These are phyloP conservation scores for Lobosporangium transversale DNA, from an alignment of 192 early-diverging fungal genomes.

Conservation along the genomic window DNA sequence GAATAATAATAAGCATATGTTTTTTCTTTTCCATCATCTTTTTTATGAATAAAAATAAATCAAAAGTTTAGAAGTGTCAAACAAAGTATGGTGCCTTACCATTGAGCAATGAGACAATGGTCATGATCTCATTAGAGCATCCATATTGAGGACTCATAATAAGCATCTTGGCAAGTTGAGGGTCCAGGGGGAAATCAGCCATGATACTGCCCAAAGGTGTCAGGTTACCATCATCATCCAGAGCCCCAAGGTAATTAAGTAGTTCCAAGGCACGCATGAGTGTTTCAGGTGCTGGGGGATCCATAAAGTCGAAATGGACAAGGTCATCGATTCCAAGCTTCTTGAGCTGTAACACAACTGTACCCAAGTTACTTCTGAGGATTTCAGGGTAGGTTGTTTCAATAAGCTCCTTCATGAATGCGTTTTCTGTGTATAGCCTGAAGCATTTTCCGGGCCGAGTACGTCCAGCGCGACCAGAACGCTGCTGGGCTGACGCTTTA, in stretches of 20 bases:
- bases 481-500: constrained; percentile 95
- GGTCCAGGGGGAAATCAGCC: constrained; percentile 98
- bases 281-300: constrained; percentile 98
- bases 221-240: constrained; percentile 95
- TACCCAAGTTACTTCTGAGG: constrained; percentile 93
- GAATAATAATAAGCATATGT: too few species aligned
- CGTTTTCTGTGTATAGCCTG: constrained; percentile 97
- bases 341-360: constrained; percentile 97
- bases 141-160: constrained; percentile 84
- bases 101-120: constrained; percentile 93
- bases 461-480: constrained; percentile 98
- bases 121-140: constrained; percentile 94
- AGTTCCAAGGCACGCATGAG: constrained; percentile 97
- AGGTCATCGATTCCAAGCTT: constrained; percentile 97
- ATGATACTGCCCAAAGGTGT: constrained; percentile 86
- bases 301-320: constrained; percentile 99
- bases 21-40: constrained; percentile 1
- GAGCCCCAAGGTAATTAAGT: constrained; percentile 92
- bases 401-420: constrained; percentile 91
- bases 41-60: neutral
- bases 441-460: constrained; percentile 97
- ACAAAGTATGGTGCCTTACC: constrained; percentile 38
- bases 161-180: constrained; percentile 94
- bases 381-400: constrained; percentile 99
- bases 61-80: neutral